phyloP scores from a whole-genome alignment of 2,329 filamentous ascomycete genomes.

The Gliomastix tumulicola region DNA sequence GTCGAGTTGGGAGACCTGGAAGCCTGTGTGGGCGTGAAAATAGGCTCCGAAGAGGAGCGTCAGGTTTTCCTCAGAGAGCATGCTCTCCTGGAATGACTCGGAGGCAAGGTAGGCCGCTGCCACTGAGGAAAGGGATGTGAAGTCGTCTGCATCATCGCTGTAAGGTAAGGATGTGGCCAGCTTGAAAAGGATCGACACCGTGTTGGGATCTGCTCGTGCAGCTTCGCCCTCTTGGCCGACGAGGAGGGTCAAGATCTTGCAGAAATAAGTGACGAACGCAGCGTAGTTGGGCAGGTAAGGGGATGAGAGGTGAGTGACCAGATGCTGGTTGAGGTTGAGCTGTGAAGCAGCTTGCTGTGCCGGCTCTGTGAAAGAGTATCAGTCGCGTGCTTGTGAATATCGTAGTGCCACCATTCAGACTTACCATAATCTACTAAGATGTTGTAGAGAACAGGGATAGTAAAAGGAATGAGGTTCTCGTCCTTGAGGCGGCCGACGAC shows the following conservation, averaged over 20 bases:
- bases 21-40: constrained; percentile 36
- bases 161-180: constrained; percentile 34
- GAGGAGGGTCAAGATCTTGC: constrained; percentile 49
- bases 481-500: constrained; percentile 42
- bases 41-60: constrained; percentile 40
- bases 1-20: constrained; percentile 30
- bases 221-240: constrained; percentile 44
- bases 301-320: constrained; percentile 42
- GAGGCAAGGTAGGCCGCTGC: constrained; percentile 50
- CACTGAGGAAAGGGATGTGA: constrained; percentile 41
- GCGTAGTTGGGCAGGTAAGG: constrained; percentile 31
- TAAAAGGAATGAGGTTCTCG: constrained; percentile 40
- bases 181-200: constrained; percentile 40
- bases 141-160: constrained; percentile 45
- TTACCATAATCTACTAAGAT: constrained; percentile 57
- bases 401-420: no score
- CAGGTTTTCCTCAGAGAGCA: constrained; percentile 30
- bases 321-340: constrained; percentile 37
- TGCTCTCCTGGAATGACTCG: constrained; percentile 39
- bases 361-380: constrained; percentile 33
- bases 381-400: constrained; percentile 6
- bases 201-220: constrained; percentile 32
- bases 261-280: constrained; percentile 42
- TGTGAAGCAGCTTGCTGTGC: constrained; percentile 50
- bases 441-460: constrained; percentile 55